A percentile compares a stretch with the other conserved stretches of the same genome.
phyloP scores from a whole-genome alignment of 306 rosid genomes.

The Medicago truncatula region MtrunA17r5.0-ANR NC_053044.1:19282001-19282500 shows the following conservation, averaged over 20 bases:
- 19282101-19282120: not conserved
- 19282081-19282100: slow-evolving; percentile 8
- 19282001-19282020: slow-evolving; percentile 13
- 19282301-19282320: slow-evolving; percentile 3
- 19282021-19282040: slow-evolving; percentile 20
- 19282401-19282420: no score
- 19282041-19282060: slow-evolving; percentile 12
- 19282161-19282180: slow-evolving; percentile 25
- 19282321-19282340: slow-evolving; percentile 9
- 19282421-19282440: no score
- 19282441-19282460: not conserved
- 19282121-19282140: not conserved
- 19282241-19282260: slow-evolving; percentile 9
- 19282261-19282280: not conserved
- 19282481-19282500: not conserved
- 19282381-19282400: slow-evolving; percentile 6
- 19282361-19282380: not conserved
- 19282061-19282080: not conserved
- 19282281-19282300: slow-evolving; percentile 15
- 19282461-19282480: not conserved
- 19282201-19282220: not conserved
- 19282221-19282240: slow-evolving; percentile 6
- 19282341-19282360: slow-evolving; percentile 32
- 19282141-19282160: not conserved
- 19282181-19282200: not conserved